Conservation (phyloP, 2,329 filamentous ascomycete genomes). For the Cytospora paraplurivora region DNA sequence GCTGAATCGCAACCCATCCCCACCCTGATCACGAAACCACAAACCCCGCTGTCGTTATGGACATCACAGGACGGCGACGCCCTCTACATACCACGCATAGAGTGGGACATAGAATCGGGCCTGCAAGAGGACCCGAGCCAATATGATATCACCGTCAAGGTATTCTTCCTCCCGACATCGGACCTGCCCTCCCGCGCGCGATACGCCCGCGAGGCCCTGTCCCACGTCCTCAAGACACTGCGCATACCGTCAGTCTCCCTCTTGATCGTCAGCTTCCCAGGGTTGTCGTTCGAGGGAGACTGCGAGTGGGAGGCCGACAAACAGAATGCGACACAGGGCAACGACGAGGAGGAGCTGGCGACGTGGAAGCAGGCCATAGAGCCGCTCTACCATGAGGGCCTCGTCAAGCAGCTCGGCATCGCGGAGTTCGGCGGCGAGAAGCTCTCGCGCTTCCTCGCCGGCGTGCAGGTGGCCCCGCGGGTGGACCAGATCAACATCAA, state of each 20-base stretch:
- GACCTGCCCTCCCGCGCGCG: slow-evolving; percentile 61
- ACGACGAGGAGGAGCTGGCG: slow-evolving; percentile 67
- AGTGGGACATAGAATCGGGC: slow-evolving; percentile 65
- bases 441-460: slow-evolving; percentile 72
- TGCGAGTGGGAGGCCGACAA: slow-evolving; percentile 77
- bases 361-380: slow-evolving; percentile 73
- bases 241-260: slow-evolving; percentile 77
- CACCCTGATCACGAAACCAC: slow-evolving; percentile 32
- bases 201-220: slow-evolving; percentile 77
- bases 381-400: slow-evolving; percentile 64
- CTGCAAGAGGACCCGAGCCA: slow-evolving; percentile 78
- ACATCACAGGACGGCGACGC: slow-evolving; percentile 62
- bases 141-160: slow-evolving; percentile 94
- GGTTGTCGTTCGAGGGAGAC: slow-evolving; percentile 89
- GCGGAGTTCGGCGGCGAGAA: slow-evolving; percentile 90
- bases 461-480: slow-evolving; percentile 70
- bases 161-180: slow-evolving; percentile 84
- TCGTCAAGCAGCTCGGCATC: slow-evolving; percentile 76
- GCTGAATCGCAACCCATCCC: slow-evolving; percentile 30
- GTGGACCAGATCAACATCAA: slow-evolving; percentile 96
- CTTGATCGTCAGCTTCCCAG: slow-evolving; percentile 89
- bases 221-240: slow-evolving; percentile 78
- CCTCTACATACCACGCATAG: slow-evolving; percentile 77
- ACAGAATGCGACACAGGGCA: slow-evolving; percentile 61
- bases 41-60: slow-evolving; percentile 57